Conservation (phyloP, 345 rosid genomes). For the Arabis hirsuta region DNA sequence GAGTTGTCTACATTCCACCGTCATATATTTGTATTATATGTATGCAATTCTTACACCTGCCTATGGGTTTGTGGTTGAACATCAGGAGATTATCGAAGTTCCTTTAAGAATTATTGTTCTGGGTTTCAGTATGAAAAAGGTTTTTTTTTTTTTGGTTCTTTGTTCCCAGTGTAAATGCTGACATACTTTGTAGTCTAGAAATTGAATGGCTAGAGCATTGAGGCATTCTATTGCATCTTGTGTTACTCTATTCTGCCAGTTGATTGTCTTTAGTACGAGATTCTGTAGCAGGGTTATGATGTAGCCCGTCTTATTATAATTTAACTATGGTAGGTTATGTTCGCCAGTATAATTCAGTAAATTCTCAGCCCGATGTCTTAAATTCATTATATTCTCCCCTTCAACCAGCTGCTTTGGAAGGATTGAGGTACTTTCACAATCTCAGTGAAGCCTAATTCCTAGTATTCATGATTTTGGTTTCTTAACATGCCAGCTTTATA, state of each 20-base stretch:
- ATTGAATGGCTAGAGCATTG: slow-evolving; percentile 3
- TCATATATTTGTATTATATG: slow-evolving; percentile 1
- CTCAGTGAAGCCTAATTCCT: background rate
- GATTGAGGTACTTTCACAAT: slow-evolving; percentile 65
- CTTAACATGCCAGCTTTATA: background rate
- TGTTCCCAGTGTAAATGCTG: background rate
- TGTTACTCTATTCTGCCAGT: slow-evolving; percentile 19
- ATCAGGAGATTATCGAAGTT: slow-evolving; percentile 5
- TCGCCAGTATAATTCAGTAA: slow-evolving; percentile 80
- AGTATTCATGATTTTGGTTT: background rate
- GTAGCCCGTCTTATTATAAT: slow-evolving; percentile 28
- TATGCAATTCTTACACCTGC: slow-evolving; percentile 4
- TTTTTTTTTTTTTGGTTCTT: background rate
- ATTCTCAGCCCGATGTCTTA: slow-evolving; percentile 95
- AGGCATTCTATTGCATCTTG: slow-evolving; percentile 1
- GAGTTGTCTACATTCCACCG: background rate
- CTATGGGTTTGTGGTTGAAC: slow-evolving; percentile 3
- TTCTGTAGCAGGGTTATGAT: slow-evolving; percentile 5
- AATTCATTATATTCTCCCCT: slow-evolving; percentile 96
- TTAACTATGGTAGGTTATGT: slow-evolving; percentile 64
- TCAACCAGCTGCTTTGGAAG: slow-evolving; percentile 90
- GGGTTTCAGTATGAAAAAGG: background rate
- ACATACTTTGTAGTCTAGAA: background rate
- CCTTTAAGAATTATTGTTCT: slow-evolving; percentile 1
- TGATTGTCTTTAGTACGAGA: slow-evolving; percentile 1